A percentile compares a stretch with the other conserved stretches of the same genome.
These are phyloP conservation scores for Kluyveromyces aestuarii DNA, from an alignment of 805 yeast species.

Conservation along the genomic window DNA sequence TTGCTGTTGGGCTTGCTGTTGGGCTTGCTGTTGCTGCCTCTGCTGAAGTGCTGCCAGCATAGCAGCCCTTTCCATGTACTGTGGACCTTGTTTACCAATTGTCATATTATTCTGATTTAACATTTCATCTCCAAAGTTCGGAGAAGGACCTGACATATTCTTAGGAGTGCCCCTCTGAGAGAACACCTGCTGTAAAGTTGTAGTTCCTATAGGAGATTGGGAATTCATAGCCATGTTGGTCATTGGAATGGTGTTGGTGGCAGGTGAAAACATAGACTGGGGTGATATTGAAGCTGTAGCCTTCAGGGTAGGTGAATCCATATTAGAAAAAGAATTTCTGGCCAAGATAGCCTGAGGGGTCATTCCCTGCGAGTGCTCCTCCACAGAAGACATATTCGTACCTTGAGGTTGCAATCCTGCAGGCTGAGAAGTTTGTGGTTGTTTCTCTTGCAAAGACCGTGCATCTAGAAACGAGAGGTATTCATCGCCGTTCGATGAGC, in stretches of 20 bases:
- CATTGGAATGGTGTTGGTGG: conserved; percentile 6
- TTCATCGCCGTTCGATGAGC: conserved; percentile 5
- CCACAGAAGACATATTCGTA: background rate
- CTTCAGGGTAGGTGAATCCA: conserved; percentile 2
- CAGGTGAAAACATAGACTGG: conserved; percentile 18
- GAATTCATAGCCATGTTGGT: conserved; percentile 1
- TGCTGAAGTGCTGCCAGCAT: conserved; percentile 34
- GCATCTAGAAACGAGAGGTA: conserved; percentile 38
- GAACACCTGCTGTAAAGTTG: conserved; percentile 1
- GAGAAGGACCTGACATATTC: conserved; percentile 3
- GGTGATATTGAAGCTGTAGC: conserved; percentile 13
- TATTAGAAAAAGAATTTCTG: conserved; percentile 14
- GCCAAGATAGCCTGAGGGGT: conserved; percentile 29
- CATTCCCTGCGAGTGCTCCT: conserved; percentile 3
- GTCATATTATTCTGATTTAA: background rate
- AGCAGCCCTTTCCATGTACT: conserved; percentile 29
- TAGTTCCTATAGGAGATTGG: background rate
- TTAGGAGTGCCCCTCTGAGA: conserved; percentile 11
- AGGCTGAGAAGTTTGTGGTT: background rate
- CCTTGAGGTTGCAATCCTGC: background rate
- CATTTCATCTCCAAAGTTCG: conserved; percentile 3
- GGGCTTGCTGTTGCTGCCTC: conserved; percentile 24
- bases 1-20: conserved; percentile 13
- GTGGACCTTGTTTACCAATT: background rate
- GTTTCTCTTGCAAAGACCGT: conserved; percentile 35